Conservation (phyloP, 2,329 filamentous ascomycete species). For the Ilyonectria destructans region DNA sequence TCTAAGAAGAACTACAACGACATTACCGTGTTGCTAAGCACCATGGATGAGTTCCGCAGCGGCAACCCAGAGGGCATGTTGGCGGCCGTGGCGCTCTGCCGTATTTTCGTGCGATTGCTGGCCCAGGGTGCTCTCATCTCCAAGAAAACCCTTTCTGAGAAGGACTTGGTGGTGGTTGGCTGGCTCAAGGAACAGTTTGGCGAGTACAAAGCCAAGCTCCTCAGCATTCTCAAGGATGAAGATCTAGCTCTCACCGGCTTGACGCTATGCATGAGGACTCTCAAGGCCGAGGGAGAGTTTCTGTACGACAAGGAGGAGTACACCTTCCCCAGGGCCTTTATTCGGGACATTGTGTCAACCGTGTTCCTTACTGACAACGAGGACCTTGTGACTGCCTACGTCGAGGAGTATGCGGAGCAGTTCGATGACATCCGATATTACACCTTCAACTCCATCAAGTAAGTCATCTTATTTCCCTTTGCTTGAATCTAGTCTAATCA, state of each 20-base stretch:
- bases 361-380: slow-evolving; percentile 74
- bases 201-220: slow-evolving; percentile 78
- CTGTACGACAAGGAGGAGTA: slow-evolving; percentile 74
- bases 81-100: slow-evolving; percentile 86
- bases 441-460: slow-evolving; percentile 83
- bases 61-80: slow-evolving; percentile 72
- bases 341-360: slow-evolving; percentile 75
- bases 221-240: slow-evolving; percentile 74
- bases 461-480: slow-evolving; percentile 59
- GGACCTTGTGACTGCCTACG: slow-evolving; percentile 79
- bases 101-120: slow-evolving; percentile 87
- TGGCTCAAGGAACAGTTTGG: slow-evolving; percentile 85
- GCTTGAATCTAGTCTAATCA: background rate
- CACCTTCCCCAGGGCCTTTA: slow-evolving; percentile 78
- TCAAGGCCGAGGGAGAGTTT: slow-evolving; percentile 84
- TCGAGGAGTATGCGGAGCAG: slow-evolving; percentile 83
- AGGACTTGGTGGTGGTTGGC: slow-evolving; percentile 80
- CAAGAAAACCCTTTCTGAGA: slow-evolving; percentile 77
- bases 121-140: slow-evolving; percentile 80
- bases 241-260: slow-evolving; percentile 80
- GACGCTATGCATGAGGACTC: slow-evolving; percentile 85
- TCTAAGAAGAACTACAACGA: slow-evolving; percentile 95
- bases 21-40: slow-evolving; percentile 80
- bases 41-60: slow-evolving; percentile 63
- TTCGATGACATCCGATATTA: slow-evolving; percentile 90